Evolutionary conservation across 345 rosid genomes (phyloP), one percentile per base, ranked within the genome.

Genomic region (Moricandia moricandioides): DNA sequence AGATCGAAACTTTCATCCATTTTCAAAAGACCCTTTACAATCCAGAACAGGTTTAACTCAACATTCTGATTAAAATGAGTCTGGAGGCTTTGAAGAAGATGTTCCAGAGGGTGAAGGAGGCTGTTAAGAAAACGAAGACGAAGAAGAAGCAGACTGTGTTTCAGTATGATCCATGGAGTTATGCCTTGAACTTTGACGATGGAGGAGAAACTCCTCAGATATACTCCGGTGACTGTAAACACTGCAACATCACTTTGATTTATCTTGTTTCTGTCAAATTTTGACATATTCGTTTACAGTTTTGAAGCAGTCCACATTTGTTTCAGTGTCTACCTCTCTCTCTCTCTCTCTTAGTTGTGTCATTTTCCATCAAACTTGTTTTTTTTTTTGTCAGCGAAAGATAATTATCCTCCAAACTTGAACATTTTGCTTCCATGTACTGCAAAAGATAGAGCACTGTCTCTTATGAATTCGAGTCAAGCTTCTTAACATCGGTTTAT

Each of bases 101-200:
- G 59, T 34, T 77, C 7, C 43, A 67, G 55, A 77, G 16, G 58
- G 27, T 71, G 54, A 77, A 77, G 37, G 64, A 62, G 26, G 77
- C 73, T 4, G 49, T 72, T 64, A 52, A 60, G 73, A 64, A 10
- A 67, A 69, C 5, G 57, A 77, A 51, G 64, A 72, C 75, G 34
- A 81, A 76, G 34, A 79, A 62, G 65, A 71, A 61, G 6, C 84
- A 74, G 67, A 80, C 80, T 27, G 79, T 79, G 80, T 93, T 91
- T 78, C 97, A 87, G 82, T 93, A 91, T 83, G 98, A 93, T 85
- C 98, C 98, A 31, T 89, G 85, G 57, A 93, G 98, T 69, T 93
- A 93, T 72, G 88, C 90, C 12, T 82, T 88, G 37, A 88, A 92
- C 74, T 90, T 92, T 66, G 97, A 92, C 62, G 94, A 92, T 66